These are phyloP conservation scores for Medicago arabica DNA, from an alignment of 306 rosid genomes.

Conservation along the genomic window DNA sequence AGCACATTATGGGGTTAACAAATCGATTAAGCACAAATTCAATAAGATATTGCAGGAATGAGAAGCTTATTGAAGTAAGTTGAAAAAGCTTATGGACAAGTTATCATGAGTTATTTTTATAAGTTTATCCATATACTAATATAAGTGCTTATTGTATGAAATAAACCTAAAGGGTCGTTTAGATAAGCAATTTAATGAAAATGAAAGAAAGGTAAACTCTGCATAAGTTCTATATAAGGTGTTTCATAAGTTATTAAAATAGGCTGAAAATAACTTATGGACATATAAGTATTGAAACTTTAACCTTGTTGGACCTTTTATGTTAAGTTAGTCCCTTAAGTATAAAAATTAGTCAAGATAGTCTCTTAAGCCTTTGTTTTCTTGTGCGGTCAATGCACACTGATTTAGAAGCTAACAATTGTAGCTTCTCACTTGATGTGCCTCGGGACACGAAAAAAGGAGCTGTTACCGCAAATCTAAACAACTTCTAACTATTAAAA, in stretches of 20 bases:
- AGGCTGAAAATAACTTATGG: conserved; percentile 1
- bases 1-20: background rate
- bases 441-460: no score
- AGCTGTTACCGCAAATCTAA: no score
- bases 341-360: no score
- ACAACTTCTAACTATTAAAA: no score
- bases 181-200: background rate
- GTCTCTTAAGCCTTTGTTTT: no score
- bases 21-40: background rate
- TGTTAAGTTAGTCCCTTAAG: no score
- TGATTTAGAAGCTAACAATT: no score
- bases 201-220: background rate
- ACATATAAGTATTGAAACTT: background rate
- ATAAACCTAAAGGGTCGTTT: background rate
- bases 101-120: background rate
- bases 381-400: no score
- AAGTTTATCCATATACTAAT: background rate
- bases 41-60: background rate
- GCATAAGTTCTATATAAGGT: background rate
- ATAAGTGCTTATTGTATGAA: background rate
- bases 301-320: background rate
- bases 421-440: no score
- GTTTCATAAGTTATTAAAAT: background rate
- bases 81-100: background rate
- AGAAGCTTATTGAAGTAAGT: background rate